Evolutionary conservation across 2,329 filamentous ascomycete species (phyloP), one percentile per base, ranked within the genome.

Genomic region (Geosmithia morbida): DNA sequence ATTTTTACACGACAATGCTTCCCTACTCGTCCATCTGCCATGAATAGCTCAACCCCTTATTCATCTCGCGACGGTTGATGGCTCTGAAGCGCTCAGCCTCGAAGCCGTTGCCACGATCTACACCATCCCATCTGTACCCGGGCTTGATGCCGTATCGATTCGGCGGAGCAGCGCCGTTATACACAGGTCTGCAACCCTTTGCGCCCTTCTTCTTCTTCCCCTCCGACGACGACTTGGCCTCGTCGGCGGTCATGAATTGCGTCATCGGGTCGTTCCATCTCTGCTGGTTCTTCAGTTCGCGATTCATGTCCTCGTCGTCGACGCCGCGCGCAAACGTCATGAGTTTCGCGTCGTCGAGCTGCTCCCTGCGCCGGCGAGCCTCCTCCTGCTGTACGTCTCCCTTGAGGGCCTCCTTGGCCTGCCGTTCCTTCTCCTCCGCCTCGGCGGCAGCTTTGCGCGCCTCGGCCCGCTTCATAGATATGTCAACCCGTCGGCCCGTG

Each of bases 241-340:
- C 14, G 33, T 37, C 33, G 65, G 76, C 57, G 58, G 69, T 61
- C 61, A 96, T 61, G 57, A 97, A 94, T 55, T 79, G 76, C 49
- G 83, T 82, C 65, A 94, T 94, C 1, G 92, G 92, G 66, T 98
- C 92, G 61, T 95, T 90, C 94, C 94, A 98, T 54, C 90, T 71
- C 49, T 81, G 75, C 57, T 76, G 67, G 48, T 79, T 80, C 66
- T 79, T 89, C 55, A 96, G 58, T 62, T 94, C 87, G 37, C 76
- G 73, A 56, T 98, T 98, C 71, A 98, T 70, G 46, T 85, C 82
- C 54, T 75, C 80, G 58, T 98, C 94, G 58, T 97, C 89, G n/a
- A 77, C 81, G 42, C 75, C 76, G 48, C 92, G 70, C 18, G 89
- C 87, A 46, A 98, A 65, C 0, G 78, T 76, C 81, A 97, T 83